Evolutionary conservation across 257 asterid species (phyloP), one percentile per base, ranked within the genome.

Genomic region (Prunella vulgaris): DNA sequence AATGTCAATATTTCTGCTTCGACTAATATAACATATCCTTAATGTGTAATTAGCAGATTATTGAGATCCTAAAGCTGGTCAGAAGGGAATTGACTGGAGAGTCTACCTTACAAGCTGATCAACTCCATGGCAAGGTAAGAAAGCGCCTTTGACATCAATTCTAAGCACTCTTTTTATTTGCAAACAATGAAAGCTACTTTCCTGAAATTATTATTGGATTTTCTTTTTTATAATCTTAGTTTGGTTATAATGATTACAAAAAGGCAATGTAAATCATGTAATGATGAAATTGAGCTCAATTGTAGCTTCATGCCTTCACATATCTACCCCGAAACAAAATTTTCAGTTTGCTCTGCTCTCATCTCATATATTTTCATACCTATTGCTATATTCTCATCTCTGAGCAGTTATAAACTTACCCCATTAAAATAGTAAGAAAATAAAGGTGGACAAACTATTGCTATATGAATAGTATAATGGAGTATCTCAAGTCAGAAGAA

Each of bases 71-170:
- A 49, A 83, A 84, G 83, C 84, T 93, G 74, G 86, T 93, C 70
- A 86, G 84, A 76, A 84, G 91, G 79, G 96, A 93, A 81, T 72
- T 93, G 84, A 86, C 80, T 69, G 94, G 97, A 77, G 95, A 84
- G 78, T 80, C 88, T 64, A 78, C 78, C 40, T 84, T 74, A 76
- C 72, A 66, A 33, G 21, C 42, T 77, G 80, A 76, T 57, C 66
- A 60, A 21, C 77, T 66, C 70, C 58, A 13, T 63, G 32, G 9
- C 66, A 48, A 63, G 84, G 84, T 83, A 71, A 65, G 69, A 76
- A 59, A 35, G 17, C 35, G 24, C 15, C 37, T 61, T 44, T 38
- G 44, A 69, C 22, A 15, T 48, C n/a, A 37, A 15, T 15, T 27
- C 54, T 30, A 24, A 3, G 33, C 46, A 32, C 30, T 10, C 46